Conservation (phyloP, 371 early-diverging fungal genomes). For the Rhizopus sp. region DNA sequence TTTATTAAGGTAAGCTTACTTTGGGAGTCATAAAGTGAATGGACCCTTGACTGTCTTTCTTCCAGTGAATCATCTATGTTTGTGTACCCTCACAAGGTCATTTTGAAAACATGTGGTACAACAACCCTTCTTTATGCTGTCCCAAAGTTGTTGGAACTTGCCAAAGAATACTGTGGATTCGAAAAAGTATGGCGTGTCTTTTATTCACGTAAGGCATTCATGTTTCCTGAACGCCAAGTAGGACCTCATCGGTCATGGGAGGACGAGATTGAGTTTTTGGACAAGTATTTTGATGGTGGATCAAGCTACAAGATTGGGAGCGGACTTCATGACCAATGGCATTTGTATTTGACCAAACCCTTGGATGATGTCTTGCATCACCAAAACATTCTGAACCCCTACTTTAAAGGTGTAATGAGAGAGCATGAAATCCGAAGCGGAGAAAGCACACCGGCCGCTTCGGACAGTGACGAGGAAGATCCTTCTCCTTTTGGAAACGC, state of each 20-base stretch:
- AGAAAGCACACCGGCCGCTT: constrained; percentile 38
- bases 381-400: constrained; percentile 11
- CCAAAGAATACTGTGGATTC: constrained; percentile 68
- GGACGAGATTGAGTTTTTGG: constrained; percentile 81
- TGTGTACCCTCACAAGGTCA: constrained; percentile 91
- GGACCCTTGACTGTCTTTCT: constrained; percentile 12
- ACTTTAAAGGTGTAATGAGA: constrained; percentile 23
- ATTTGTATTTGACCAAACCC: constrained; percentile 83
- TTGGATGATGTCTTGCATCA: constrained; percentile 53
- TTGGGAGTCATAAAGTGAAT: constrained; percentile 3
- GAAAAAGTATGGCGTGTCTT: constrained; percentile 83
- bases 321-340: constrained; percentile 94
- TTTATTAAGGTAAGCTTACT: constrained; percentile 69
- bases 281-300: constrained; percentile 70
- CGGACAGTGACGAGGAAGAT: constrained; percentile 26
- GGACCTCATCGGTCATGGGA: constrained; percentile 91
- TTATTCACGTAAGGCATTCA: constrained; percentile 94
- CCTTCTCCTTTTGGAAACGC: constrained; percentile 48
- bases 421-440: constrained; percentile 28
- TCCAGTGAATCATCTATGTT: constrained; percentile 93
- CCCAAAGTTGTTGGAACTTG: constrained; percentile 83
- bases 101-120: constrained; percentile 97
- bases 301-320: constrained; percentile 93
- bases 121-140: constrained; percentile 89
- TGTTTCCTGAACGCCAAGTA: constrained; percentile 92